phyloP scores from a whole-genome alignment of 345 rosid genomes.

The Reutealis trisperma region DNA sequence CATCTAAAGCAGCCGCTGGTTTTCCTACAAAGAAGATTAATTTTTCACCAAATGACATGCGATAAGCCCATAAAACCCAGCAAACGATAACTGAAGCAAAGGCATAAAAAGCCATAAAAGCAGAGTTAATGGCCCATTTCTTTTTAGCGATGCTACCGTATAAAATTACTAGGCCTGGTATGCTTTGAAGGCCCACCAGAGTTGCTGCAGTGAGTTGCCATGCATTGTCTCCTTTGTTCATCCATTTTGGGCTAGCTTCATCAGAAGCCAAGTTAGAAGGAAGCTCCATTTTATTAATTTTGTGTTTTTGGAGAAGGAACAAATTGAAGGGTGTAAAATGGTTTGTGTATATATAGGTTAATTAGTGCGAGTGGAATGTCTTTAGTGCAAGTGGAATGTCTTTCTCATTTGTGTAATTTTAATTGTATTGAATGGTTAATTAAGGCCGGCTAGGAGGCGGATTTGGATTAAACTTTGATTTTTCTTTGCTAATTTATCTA shows the following conservation, averaged over 20 bases:
- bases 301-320: neutral
- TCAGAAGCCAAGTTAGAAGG: constrained; percentile 41
- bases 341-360: neutral
- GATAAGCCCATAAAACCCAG: constrained; percentile 58
- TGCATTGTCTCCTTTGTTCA: constrained; percentile 52
- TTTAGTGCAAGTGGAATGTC: too few relatives aligned
- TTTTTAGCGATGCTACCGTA: constrained; percentile 47
- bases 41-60: constrained; percentile 53
- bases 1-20: constrained; percentile 40
- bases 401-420: too few relatives aligned
- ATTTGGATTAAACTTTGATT: neutral
- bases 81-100: constrained; percentile 45
- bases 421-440: too few relatives aligned
- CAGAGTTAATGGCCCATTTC: constrained; percentile 60
- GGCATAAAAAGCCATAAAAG: constrained; percentile 58
- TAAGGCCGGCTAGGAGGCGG: constrained; percentile 22
- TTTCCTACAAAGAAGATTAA: constrained; percentile 40
- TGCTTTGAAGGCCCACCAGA: constrained; percentile 45
- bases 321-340: neutral
- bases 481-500: neutral
- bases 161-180: constrained; percentile 52
- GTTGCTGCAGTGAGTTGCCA: constrained; percentile 69
- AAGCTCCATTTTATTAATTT: constrained; percentile 23
- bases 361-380: too few relatives aligned
- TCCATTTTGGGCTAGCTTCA: constrained; percentile 48